Evolutionary conservation across 2,329 filamentous ascomycete species (phyloP).

Genomic region (Fusarium drepaniforme): DNA sequence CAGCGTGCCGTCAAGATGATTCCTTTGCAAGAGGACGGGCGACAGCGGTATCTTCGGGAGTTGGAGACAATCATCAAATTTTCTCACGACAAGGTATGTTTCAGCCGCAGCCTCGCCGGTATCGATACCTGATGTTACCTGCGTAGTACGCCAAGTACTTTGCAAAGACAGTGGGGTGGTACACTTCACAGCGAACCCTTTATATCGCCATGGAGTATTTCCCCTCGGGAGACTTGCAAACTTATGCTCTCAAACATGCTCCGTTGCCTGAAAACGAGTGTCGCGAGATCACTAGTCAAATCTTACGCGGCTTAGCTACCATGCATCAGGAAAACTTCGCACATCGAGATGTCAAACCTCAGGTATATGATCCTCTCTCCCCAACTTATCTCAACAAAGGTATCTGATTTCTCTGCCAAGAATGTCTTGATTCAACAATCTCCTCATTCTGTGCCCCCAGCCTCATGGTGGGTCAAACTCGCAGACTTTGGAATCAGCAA

Average conservation of each 20-base stretch:
- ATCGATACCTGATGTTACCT: too few species aligned
- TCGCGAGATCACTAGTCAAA: background rate
- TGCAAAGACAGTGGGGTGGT: background rate
- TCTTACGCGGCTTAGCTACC: background rate
- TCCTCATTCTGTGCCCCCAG: background rate
- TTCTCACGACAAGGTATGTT: background rate
- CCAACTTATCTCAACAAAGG: background rate
- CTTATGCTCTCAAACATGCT: background rate
- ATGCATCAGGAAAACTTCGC: background rate
- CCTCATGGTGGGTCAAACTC: background rate
- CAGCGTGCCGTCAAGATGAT: background rate
- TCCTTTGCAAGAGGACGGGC: background rate
- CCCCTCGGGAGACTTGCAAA: accelerated
- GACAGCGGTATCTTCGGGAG: background rate
- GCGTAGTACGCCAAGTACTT: background rate
- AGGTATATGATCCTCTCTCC: background rate
- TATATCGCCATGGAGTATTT: background rate
- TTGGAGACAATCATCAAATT: background rate
- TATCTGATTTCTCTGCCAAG: background rate
- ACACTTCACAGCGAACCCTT: accelerated
- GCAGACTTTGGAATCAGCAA: background rate
- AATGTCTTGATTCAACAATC: background rate
- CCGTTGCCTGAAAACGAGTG: background rate
- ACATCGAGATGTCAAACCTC: background rate
- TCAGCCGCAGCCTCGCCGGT: background rate